These are phyloP conservation scores for Tylopilus intermedius DNA, from an alignment of 768 basidiomycete genomes.

Conservation along the genomic window DNA sequence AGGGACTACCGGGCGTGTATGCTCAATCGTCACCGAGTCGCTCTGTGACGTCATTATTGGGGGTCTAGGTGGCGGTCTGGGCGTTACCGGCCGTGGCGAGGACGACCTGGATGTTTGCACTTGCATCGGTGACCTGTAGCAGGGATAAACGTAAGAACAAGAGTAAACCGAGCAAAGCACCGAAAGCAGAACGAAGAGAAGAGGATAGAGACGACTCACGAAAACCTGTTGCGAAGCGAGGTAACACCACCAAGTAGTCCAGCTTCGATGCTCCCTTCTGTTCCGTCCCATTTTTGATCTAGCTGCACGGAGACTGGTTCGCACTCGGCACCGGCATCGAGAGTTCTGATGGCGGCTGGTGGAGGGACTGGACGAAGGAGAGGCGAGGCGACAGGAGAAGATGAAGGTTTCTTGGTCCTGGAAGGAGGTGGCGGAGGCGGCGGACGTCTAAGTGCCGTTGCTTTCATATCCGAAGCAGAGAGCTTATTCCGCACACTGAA, in stretches of 20 bases:
- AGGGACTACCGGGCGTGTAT: not conserved
- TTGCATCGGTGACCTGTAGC: conserved; percentile 9
- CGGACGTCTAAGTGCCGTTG: conserved; percentile 38
- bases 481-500: conserved; percentile 42
- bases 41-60: conserved; percentile 17
- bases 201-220: conserved; percentile 36
- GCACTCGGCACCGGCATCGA: conserved; percentile 20
- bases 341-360: conserved; percentile 27
- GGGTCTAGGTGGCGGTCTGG: conserved; percentile 8
- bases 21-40: conserved; percentile 15
- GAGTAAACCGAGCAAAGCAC: not conserved
- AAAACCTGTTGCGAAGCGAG: conserved; percentile 42
- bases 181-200: not conserved
- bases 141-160: not conserved
- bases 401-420: conserved; percentile 30
- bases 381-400: conserved; percentile 43
- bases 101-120: conserved; percentile 6
- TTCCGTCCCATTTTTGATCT: not conserved
- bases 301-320: not conserved
- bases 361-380: conserved; percentile 48
- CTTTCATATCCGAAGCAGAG: conserved; percentile 53
- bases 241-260: conserved; percentile 30
- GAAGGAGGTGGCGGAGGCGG: conserved; percentile 57
- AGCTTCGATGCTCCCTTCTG: conserved; percentile 15
- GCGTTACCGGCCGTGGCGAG: conserved; percentile 17